Evolutionary conservation across 1,284 basidiomycete species (phyloP).

Genomic region (Puccinia coronata): DNA sequence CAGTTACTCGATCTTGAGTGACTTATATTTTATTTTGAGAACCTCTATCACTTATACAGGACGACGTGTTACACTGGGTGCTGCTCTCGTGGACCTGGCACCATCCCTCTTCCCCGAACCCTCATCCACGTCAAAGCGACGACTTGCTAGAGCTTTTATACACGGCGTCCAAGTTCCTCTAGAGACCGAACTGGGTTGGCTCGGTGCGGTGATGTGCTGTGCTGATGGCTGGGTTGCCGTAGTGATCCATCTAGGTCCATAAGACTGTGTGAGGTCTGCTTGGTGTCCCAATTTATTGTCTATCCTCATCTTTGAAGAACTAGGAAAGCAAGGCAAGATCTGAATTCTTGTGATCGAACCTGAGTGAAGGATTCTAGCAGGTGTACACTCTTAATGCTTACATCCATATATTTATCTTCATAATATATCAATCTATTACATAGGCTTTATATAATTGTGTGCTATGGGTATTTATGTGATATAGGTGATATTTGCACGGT

Average conservation of each 20-base stretch:
- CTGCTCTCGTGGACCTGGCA: slow-evolving; percentile 39
- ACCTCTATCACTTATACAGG: slow-evolving; percentile 54
- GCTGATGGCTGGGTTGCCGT: slow-evolving; percentile 93
- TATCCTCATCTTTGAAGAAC: not conserved
- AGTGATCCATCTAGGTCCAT: slow-evolving; percentile 67
- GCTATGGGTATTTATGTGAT: not conserved
- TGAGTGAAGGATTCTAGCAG: not conserved
- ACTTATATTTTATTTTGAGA: not conserved
- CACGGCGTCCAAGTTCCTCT: slow-evolving; percentile 84
- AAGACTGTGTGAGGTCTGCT: not conserved
- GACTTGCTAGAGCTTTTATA: slow-evolving; percentile 66
- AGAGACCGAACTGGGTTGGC: slow-evolving; percentile 88
- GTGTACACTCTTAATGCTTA: not conserved
- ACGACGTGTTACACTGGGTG: slow-evolving; percentile 61
- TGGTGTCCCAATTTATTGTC: not conserved
- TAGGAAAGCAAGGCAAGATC: not conserved
- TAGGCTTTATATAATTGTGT: not conserved
- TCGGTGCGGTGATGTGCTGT: slow-evolving; percentile 82
- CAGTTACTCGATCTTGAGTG: slow-evolving; percentile 8
- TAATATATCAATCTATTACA: not conserved
- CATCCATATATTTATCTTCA: not conserved
- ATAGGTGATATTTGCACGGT: too few relatives aligned
- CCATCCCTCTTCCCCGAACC: slow-evolving; percentile 53
- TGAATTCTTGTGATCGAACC: not conserved
- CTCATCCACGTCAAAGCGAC: slow-evolving; percentile 54